Evolutionary conservation across 371 early-diverging fungal genomes (phyloP).

Genomic region (Mucor irregularis): DNA sequence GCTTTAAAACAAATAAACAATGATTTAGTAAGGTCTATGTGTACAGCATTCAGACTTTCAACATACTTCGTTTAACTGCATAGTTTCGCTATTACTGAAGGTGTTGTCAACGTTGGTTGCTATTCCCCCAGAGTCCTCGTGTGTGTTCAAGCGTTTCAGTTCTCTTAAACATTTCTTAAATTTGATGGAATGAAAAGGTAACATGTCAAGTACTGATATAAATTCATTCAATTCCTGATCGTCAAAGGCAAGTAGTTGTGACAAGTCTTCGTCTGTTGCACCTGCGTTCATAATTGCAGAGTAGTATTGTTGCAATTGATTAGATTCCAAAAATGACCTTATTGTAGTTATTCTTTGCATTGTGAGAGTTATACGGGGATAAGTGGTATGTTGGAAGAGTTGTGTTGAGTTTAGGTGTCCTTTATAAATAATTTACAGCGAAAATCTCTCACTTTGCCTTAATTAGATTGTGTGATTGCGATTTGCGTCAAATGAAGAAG

Average conservation of each 20-base stretch:
- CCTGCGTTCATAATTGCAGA: conserved; percentile 49
- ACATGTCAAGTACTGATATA: conserved; percentile 43
- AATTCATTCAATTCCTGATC: conserved; percentile 53
- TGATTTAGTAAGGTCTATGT: too few species aligned
- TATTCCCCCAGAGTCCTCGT: not conserved
- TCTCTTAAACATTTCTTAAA: conserved; percentile 48
- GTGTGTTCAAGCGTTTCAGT: conserved; percentile 12
- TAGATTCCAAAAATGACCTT: conserved; percentile 38
- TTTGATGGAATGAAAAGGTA: conserved; percentile 53
- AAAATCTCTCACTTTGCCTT: conserved; percentile 9
- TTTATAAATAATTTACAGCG: not conserved
- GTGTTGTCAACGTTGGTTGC: too few species aligned
- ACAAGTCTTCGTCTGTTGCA: conserved; percentile 50
- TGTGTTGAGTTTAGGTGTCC: too few species aligned
- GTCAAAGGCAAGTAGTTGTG: conserved; percentile 47
- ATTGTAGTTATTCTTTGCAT: conserved; percentile 22
- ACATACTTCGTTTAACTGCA: too few species aligned
- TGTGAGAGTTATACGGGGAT: not conserved
- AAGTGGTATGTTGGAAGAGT: too few species aligned
- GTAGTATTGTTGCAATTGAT: conserved; percentile 49
- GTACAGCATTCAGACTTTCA: too few species aligned
- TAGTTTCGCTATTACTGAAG: too few species aligned
- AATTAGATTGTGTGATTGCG: not conserved
- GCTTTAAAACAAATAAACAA: not conserved
- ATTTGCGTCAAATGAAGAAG: not conserved